Conservation (phyloP, 2,329 filamentous ascomycete genomes). For the Cordyceps fumosorosea region DNA sequence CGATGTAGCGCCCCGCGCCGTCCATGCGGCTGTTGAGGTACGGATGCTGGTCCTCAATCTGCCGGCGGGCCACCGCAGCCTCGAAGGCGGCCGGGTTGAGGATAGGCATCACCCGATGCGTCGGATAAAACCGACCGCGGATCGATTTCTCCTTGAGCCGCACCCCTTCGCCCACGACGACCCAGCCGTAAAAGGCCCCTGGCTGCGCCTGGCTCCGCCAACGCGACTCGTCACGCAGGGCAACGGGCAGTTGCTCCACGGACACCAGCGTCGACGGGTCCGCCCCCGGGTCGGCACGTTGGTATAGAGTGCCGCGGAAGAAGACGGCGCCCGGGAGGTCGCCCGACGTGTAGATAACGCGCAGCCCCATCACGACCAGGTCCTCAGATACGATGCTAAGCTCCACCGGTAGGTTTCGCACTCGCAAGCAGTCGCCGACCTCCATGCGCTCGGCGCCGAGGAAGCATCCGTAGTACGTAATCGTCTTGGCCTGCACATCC, state of each 20-base stretch:
- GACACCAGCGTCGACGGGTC: conserved; percentile 23
- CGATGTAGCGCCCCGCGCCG: conserved; percentile 34
- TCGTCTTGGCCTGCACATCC: conserved; percentile 26
- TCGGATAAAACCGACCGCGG: conserved; percentile 52
- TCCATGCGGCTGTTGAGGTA: conserved; percentile 49
- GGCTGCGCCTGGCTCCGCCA: conserved; percentile 33
- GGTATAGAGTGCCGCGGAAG: conserved; percentile 36
- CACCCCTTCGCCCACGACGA: conserved; percentile 38
- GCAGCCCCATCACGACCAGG: conserved; percentile 30
- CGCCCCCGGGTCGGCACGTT: conserved; percentile 25
- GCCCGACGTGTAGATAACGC: conserved; percentile 32
- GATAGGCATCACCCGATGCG: conserved; percentile 45
- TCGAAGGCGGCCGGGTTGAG: conserved; percentile 36
- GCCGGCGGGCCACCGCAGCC: conserved; percentile 29
- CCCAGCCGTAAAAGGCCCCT: conserved; percentile 30
- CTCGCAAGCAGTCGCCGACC: conserved; percentile 41
- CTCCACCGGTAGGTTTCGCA: conserved; percentile 35
- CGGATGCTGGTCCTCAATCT: conserved; percentile 37
- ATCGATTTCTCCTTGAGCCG: conserved; percentile 41
- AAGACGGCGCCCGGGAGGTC: conserved; percentile 30
- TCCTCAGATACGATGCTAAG: conserved; percentile 26
- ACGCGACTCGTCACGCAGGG: conserved; percentile 32
- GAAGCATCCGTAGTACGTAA: conserved; percentile 41
- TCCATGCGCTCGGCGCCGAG: conserved; percentile 45
- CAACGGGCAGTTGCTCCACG: conserved; percentile 34